Evolutionary conservation across 495 filamentous ascomycete species (phyloP), one percentile per base, ranked within the genome.

Genomic region (Tuber indicum): DNA sequence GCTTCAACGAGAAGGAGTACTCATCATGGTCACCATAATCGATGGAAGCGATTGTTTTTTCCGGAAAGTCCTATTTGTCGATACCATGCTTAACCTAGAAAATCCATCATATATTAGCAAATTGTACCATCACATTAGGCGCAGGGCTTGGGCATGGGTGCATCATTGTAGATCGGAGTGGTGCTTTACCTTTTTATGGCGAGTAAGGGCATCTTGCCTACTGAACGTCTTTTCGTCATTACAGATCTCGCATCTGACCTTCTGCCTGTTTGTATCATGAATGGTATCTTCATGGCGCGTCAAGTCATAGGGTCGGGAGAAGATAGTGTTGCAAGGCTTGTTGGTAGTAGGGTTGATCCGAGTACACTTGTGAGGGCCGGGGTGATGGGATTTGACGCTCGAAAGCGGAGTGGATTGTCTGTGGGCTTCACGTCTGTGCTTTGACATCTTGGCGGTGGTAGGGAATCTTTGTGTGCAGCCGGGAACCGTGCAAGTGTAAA

Each of bases 161-260:
- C 49, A 74, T 72, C 44, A 46, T 43, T 66, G 72, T 70, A 47
- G 72, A 73, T 52, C 41, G 75, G 76, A 72, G 78, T 43, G 71
- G 39, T 52, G 42, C 76, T 74, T 82, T 76, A 84, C 82, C 82
- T 84, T 84, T 89, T 97, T 94, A 85, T 98, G 95, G 75, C 95
- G 88, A 21, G 95, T 98, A 62, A 97, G 88, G 3, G 88, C 96
- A 87, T 98, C 96, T 78, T 94, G 94, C 79, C 96, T 89, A 76
- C 92, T 95, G 83, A 98, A 98, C 0, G 93, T 95, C 88, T 98
- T 98, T 82, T 98, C 94, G 78, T 98, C 96, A n/a, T 93, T 94
- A 85, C 95, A 98, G 71, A 96, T 85, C 74, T 94, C 90, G 84
- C 95, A 99, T 39, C 93, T 91, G n/a, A 97, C 94, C 86, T 99